Conservation (phyloP, 441 rosid genomes). For the Erodium trifolium region DNA sequence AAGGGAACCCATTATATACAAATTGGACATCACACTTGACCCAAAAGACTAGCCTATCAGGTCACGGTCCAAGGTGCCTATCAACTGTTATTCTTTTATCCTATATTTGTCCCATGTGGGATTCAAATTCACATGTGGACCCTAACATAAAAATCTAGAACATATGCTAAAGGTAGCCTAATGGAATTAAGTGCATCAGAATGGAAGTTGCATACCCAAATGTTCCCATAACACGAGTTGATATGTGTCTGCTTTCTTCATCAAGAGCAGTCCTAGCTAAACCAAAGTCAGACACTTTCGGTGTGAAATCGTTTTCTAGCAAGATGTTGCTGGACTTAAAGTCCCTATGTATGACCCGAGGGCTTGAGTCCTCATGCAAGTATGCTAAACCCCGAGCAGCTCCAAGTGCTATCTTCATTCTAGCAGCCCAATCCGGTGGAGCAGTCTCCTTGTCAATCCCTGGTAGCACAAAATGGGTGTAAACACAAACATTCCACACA, state of each 20-base stretch:
- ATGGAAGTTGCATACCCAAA: conserved; percentile 51
- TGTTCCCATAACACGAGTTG: conserved; percentile 97
- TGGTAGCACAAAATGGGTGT: conserved; percentile 19
- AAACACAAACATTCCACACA: conserved; percentile 10
- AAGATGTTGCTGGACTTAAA: conserved; percentile 92
- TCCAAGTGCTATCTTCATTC: conserved; percentile 88
- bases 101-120: too few relatives aligned
- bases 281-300: conserved; percentile 94
- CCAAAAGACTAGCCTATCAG: too few relatives aligned
- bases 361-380: conserved; percentile 94
- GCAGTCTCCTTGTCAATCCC: conserved; percentile 65
- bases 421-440: conserved; percentile 75
- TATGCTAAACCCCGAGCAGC: conserved; percentile 90
- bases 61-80: too few relatives aligned
- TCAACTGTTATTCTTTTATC: too few relatives aligned
- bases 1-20: too few relatives aligned
- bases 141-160: too few relatives aligned
- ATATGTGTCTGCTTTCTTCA: conserved; percentile 75
- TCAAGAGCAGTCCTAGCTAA: conserved; percentile 88
- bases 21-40: too few relatives aligned
- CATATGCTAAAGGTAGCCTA: not conserved
- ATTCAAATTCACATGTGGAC: too few relatives aligned
- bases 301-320: conserved; percentile 80
- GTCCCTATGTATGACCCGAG: conserved; percentile 90
- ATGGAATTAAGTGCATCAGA: not conserved